These are phyloP conservation scores for Furcasterigmium sp. DNA, from an alignment of 2,329 filamentous ascomycete species.

Conservation along the genomic window DNA sequence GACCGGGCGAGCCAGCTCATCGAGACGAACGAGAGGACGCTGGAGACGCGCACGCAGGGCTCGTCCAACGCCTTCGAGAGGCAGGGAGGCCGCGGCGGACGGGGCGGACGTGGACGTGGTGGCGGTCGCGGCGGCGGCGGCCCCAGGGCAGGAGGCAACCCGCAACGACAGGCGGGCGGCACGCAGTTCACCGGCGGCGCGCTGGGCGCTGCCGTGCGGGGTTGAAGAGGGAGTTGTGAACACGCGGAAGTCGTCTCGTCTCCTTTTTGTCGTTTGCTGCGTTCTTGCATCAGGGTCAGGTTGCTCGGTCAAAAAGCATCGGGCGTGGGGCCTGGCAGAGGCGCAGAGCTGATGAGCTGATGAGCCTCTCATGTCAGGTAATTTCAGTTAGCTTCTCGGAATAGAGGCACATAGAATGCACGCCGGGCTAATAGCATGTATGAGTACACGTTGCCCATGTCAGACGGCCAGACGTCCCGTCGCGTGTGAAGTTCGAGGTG, in stretches of 20 bases:
- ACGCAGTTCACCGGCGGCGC: constrained; percentile 80
- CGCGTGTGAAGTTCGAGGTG: background rate
- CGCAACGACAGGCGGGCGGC: constrained; percentile 63
- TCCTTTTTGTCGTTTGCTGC: constrained; percentile 10
- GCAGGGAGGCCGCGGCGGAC: constrained; percentile 72
- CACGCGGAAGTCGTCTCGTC: background rate
- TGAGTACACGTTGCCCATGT: background rate
- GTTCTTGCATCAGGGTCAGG: constrained; percentile 14
- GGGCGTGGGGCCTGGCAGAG: constrained; percentile 7
- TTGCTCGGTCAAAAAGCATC: constrained; percentile 13
- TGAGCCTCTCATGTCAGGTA: constrained; percentile 4
- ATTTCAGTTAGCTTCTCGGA: constrained; percentile 14
- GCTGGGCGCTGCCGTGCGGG: constrained; percentile 62
- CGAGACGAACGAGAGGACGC: constrained; percentile 93
- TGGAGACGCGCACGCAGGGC: constrained; percentile 95
- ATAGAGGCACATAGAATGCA: constrained; percentile 13
- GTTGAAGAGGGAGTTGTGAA: constrained; percentile 30
- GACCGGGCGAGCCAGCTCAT: constrained; percentile 96
- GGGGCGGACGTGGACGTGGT: constrained; percentile 58
- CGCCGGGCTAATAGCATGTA: constrained; percentile 2
- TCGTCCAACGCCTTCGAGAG: constrained; percentile 93
- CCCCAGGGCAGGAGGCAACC: constrained; percentile 49
- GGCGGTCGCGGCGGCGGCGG: constrained; percentile 58
- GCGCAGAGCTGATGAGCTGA: too few relatives aligned
- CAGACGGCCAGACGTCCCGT: too few relatives aligned